Conservation (phyloP, 495 filamentous ascomycete genomes). For the Hyaloscypha bicolor region DNA sequence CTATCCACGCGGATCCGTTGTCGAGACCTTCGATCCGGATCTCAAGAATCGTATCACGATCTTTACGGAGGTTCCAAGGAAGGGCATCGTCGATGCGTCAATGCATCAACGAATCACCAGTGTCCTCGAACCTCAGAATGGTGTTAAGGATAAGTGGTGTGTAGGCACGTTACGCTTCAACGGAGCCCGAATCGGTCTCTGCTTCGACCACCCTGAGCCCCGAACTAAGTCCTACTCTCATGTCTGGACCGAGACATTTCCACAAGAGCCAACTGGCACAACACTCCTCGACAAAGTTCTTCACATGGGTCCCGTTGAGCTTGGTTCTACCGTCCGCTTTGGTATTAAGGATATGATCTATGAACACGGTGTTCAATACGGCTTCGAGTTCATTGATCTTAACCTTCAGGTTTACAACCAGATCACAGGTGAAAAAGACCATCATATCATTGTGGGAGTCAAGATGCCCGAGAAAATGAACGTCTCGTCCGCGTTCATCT, state of each 20-base stretch:
- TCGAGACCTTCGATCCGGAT: not conserved
- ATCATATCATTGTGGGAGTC: constrained; percentile 2
- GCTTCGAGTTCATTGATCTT: constrained; percentile 8
- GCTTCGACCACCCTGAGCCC: not conserved
- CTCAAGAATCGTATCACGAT: not conserved
- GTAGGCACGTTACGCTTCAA: not conserved
- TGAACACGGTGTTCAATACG: not conserved
- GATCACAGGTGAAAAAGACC: not conserved
- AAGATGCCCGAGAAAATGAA: not conserved
- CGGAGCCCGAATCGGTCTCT: not conserved
- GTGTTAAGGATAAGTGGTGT: not conserved
- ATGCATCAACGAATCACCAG: too few relatives aligned
- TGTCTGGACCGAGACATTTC: too few relatives aligned
- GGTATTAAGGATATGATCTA: constrained; percentile 9
- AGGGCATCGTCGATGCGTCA: not conserved
- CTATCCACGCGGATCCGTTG: not conserved
- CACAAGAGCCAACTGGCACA: too few relatives aligned
- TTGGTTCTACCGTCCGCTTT: not conserved
- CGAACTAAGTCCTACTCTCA: not conserved
- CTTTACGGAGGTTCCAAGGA: not conserved
- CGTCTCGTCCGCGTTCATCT: not conserved
- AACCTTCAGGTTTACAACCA: not conserved
- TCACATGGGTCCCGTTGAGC: not conserved
- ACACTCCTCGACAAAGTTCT: not conserved
- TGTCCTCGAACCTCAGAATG: not conserved